Conservation (phyloP, 352 stramenopile species). For the Blastocystis sp. region DNA sequence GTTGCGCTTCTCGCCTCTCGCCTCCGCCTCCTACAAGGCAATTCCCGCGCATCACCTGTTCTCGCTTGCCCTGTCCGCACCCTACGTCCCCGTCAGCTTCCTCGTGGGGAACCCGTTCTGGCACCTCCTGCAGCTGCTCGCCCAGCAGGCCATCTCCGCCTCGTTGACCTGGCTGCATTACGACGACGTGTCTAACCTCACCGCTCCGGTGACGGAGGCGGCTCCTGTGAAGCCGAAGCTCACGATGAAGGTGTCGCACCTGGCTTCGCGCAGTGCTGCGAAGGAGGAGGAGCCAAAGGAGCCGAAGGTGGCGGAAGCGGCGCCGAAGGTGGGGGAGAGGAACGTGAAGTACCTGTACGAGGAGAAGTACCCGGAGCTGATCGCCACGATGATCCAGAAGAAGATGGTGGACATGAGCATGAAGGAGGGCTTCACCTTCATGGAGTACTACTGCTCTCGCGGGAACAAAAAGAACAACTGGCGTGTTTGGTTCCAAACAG, state of each 20-base stretch:
- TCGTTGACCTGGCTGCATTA: not conserved
- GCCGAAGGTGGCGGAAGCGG: not conserved
- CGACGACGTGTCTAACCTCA: not conserved
- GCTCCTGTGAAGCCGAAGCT: not conserved
- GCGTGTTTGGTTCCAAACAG: constrained; percentile 13
- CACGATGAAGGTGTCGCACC: not conserved
- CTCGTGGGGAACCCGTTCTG: not conserved
- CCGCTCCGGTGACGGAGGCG: not conserved
- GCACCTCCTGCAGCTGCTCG: not conserved
- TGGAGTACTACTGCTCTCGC: constrained; percentile 10
- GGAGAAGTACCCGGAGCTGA: constrained; percentile 22
- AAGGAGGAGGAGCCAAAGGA: not conserved
- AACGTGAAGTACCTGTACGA: constrained; percentile 10
- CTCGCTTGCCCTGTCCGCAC: not conserved
- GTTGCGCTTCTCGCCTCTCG: not conserved
- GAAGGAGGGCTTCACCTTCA: constrained; percentile 28
- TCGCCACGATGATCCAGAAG: constrained; percentile 31
- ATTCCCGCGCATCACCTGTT: not conserved
- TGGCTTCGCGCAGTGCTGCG: not conserved
- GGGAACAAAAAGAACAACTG: constrained; percentile 24
- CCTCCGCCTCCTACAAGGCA: not conserved
- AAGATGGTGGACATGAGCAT: constrained; percentile 1
- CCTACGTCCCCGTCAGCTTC: not conserved
- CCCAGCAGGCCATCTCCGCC: not conserved
- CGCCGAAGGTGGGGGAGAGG: not conserved